Conservation (phyloP, 2,329 filamentous ascomycete species). For the Penicillium sp. region DNA sequence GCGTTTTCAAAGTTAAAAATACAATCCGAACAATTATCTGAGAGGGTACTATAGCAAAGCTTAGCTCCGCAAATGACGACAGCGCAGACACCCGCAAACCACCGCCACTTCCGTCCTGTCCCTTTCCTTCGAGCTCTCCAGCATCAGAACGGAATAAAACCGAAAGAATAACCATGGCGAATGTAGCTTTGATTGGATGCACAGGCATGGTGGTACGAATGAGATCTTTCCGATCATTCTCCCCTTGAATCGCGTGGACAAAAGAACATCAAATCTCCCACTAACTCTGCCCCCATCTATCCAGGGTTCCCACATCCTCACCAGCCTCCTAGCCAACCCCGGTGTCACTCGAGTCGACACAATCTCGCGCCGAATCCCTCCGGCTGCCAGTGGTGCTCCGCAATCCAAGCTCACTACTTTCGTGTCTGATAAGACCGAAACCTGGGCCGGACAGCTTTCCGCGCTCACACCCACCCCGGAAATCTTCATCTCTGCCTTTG, state of each 20-base stretch:
- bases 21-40: too few species aligned
- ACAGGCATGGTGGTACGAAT: slow-evolving; percentile 55
- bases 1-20: too few species aligned
- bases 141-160: background rate
- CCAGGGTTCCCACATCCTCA: slow-evolving; percentile 75
- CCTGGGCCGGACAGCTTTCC: slow-evolving; percentile 68
- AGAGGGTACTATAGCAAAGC: background rate
- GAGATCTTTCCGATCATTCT: slow-evolving; percentile 1
- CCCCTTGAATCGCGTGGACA: background rate
- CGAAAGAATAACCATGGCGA: slow-evolving; percentile 45
- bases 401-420: slow-evolving; percentile 67
- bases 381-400: slow-evolving; percentile 50
- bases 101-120: background rate
- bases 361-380: slow-evolving; percentile 50
- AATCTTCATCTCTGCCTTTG: slow-evolving; percentile 76
- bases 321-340: slow-evolving; percentile 48
- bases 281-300: slow-evolving; percentile 36
- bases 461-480: slow-evolving; percentile 59
- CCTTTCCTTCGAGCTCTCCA: background rate
- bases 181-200: slow-evolving; percentile 50
- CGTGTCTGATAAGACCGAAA: slow-evolving; percentile 66
- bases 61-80: slow-evolving; percentile 13
- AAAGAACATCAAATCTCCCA: background rate
- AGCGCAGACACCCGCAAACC: background rate
- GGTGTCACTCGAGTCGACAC: slow-evolving; percentile 48